A percentile compares a stretch with the other conserved stretches of the same genome.
These are phyloP conservation scores for Triadica sebifera DNA, from an alignment of 345 rosid species.

Conservation along the genomic window DNA sequence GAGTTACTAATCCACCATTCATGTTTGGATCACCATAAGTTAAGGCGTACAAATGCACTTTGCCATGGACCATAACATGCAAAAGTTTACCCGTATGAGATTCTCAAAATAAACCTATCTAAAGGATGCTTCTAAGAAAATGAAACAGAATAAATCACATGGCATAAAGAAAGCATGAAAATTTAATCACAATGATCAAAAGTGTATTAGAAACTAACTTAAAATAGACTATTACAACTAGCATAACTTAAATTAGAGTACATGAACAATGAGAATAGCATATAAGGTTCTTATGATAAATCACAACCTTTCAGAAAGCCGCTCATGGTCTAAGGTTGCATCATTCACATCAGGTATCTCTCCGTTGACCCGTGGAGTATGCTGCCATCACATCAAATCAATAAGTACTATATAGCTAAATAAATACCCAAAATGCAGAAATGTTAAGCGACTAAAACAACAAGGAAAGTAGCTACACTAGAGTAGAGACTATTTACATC, in stretches of 20 bases:
- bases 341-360: constrained; percentile 77
- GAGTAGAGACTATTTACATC: too few relatives aligned
- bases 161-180: neutral
- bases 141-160: neutral
- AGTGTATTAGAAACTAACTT: neutral
- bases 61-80: constrained; percentile 1
- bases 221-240: neutral
- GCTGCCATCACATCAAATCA: constrained; percentile 54
- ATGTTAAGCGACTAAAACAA: neutral
- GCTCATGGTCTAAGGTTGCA: constrained; percentile 85
- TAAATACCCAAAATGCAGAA: neutral
- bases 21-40: neutral
- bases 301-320: constrained; percentile 80
- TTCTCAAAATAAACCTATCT: neutral
- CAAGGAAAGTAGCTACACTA: neutral
- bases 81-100: constrained; percentile 1
- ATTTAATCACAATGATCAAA: neutral
- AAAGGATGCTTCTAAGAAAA: constrained; percentile 2
- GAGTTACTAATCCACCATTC: neutral
- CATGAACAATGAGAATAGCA: constrained; percentile 13
- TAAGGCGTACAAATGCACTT: neutral
- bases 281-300: too few relatives aligned
- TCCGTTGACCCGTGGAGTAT: constrained; percentile 78
- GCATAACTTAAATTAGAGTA: neutral
- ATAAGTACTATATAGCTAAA: constrained; percentile 3